These are phyloP conservation scores for Fereydounia khargensis DNA, from an alignment of 1,284 basidiomycete genomes.

Conservation along the genomic window DNA sequence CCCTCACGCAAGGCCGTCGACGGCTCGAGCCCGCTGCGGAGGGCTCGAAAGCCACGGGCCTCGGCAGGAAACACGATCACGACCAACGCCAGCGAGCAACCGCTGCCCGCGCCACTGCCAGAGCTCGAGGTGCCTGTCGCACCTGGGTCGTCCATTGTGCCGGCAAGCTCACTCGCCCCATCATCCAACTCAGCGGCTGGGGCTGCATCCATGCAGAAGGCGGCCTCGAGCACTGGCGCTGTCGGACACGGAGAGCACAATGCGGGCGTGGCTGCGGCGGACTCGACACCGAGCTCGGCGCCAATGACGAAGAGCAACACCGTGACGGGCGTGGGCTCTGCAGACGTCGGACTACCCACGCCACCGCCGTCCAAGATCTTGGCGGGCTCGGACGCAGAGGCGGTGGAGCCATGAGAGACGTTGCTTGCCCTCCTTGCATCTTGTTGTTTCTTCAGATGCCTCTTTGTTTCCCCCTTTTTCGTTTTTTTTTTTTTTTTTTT, in stretches of 20 bases:
- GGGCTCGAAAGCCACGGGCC: slow-evolving; percentile 20
- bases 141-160: too few relatives aligned
- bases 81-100: slow-evolving; percentile 18
- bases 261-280: slow-evolving; percentile 3
- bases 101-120: slow-evolving; percentile 26
- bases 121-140: too few relatives aligned
- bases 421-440: not conserved
- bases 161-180: too few relatives aligned
- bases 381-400: slow-evolving; percentile 1
- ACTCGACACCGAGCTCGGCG: slow-evolving; percentile 6
- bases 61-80: slow-evolving; percentile 26
- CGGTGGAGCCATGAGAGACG: not conserved
- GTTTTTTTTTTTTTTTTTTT: slow-evolving; percentile 1
- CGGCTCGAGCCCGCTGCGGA: slow-evolving; percentile 15
- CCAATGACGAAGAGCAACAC: slow-evolving; percentile 19
- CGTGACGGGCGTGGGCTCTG: not conserved
- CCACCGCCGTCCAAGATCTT: slow-evolving; percentile 35
- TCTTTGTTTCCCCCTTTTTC: not conserved
- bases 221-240: slow-evolving; percentile 13
- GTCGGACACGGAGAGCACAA: slow-evolving; percentile 12
- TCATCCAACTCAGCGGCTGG: too few relatives aligned
- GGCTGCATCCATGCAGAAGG: slow-evolving; percentile 18
- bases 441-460: slow-evolving; percentile 1
- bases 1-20: slow-evolving; percentile 26
- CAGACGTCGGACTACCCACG: slow-evolving; percentile 15